Conservation (phyloP, 106 monocot genomes). For the Acorus gramineus region DNA sequence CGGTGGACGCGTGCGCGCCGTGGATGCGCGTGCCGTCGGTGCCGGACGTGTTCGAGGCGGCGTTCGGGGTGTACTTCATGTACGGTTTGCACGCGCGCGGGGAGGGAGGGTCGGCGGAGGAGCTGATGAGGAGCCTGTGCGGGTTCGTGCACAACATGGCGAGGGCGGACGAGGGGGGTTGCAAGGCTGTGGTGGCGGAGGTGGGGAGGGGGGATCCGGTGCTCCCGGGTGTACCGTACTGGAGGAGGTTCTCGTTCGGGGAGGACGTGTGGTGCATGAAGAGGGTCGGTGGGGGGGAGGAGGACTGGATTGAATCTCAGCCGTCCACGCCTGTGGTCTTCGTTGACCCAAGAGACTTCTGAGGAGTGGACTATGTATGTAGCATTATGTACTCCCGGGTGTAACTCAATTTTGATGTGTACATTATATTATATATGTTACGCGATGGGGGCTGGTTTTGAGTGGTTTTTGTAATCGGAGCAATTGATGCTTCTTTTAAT, state of each 20-base stretch:
- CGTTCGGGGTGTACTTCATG: slow-evolving; percentile 41
- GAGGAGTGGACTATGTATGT: neutral
- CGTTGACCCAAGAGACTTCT: slow-evolving; percentile 42
- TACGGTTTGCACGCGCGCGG: slow-evolving; percentile 38
- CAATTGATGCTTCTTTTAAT: no score
- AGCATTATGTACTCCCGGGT: no score
- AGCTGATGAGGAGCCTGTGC: slow-evolving; percentile 24
- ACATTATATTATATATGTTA: no score
- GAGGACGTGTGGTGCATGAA: slow-evolving; percentile 70
- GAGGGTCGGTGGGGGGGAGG: slow-evolving; percentile 9
- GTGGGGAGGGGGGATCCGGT: slow-evolving; percentile 27
- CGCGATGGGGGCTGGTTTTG: no score
- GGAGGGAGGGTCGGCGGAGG: neutral
- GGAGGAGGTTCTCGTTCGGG: slow-evolving; percentile 38
- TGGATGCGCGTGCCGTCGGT: slow-evolving; percentile 40
- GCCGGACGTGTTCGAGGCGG: slow-evolving; percentile 24
- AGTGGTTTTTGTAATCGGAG: no score
- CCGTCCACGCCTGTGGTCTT: slow-evolving; percentile 21
- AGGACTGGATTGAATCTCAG: slow-evolving; percentile 23
- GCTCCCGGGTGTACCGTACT: slow-evolving; percentile 21
- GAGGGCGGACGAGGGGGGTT: slow-evolving; percentile 8
- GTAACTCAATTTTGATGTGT: no score
- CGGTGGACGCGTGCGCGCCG: slow-evolving; percentile 23
- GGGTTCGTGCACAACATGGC: slow-evolving; percentile 38
- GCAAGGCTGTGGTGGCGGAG: slow-evolving; percentile 47